Evolutionary conservation across 108 stramenopile species (phyloP).

Genomic region (Cyclostephanos invisitatus): DNA sequence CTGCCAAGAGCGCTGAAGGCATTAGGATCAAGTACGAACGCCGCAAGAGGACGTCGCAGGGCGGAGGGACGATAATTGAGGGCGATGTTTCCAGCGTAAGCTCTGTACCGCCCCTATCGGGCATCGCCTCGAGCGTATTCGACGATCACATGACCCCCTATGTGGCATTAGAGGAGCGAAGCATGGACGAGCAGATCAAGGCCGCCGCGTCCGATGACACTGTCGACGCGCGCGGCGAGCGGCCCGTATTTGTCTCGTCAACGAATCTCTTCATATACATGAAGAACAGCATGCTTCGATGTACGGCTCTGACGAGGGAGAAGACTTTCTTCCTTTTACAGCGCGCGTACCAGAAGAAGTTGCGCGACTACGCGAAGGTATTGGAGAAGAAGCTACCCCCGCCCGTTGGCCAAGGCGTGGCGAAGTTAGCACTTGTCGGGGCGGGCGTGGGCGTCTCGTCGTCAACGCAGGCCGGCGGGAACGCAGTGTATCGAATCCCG

Average conservation of each 20-base stretch:
- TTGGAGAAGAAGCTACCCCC: slow-evolving; percentile 79
- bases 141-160: slow-evolving; percentile 97
- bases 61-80: slow-evolving; percentile 10
- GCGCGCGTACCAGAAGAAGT: slow-evolving; percentile 84
- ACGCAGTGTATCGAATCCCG: slow-evolving; percentile 65
- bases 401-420: slow-evolving; percentile 45
- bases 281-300: slow-evolving; percentile 93
- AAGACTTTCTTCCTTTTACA: slow-evolving; percentile 93
- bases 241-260: slow-evolving; percentile 92
- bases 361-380: slow-evolving; percentile 82
- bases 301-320: slow-evolving; percentile 93
- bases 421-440: slow-evolving; percentile 47
- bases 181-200: slow-evolving; percentile 89
- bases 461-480: slow-evolving; percentile 16
- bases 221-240: slow-evolving; percentile 90
- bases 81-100: slow-evolving; percentile 46
- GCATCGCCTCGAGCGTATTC: slow-evolving; percentile 88
- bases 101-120: slow-evolving; percentile 67
- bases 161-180: slow-evolving; percentile 88
- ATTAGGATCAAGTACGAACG: slow-evolving; percentile 67
- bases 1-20: slow-evolving; percentile 63
- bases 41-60: slow-evolving; percentile 22
- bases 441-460: neutral
- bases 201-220: slow-evolving; percentile 71
- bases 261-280: slow-evolving; percentile 96